A percentile compares a stretch with the other conserved stretches of the same genome.
Evolutionary conservation across 2,329 filamentous ascomycete genomes (phyloP).

Genomic region (Talaromyces sp.): DNA sequence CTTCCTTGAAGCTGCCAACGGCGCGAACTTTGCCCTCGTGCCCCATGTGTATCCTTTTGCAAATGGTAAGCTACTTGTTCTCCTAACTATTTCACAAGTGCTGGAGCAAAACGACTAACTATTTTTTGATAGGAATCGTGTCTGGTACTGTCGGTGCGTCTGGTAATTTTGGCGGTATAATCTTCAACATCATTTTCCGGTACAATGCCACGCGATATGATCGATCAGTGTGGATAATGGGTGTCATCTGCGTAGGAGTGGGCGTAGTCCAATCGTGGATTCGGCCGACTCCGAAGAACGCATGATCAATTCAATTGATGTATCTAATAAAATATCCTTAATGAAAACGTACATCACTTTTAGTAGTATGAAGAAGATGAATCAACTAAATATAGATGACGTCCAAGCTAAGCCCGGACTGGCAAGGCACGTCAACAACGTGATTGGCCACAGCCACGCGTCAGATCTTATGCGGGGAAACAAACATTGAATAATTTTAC

Average conservation of each 20-base stretch:
- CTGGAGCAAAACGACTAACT: not conserved
- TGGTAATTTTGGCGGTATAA: slow-evolving; percentile 78
- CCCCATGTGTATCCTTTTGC: slow-evolving; percentile 79
- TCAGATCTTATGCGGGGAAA: not conserved
- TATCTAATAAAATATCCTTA: not conserved
- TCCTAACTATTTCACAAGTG: slow-evolving; percentile 1
- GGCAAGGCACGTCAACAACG: not conserved
- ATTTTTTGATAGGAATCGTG: slow-evolving; percentile 46
- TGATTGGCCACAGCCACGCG: not conserved
- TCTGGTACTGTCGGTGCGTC: slow-evolving; percentile 72
- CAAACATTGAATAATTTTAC: not conserved
- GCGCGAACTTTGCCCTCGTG: slow-evolving; percentile 78
- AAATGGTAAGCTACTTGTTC: slow-evolving; percentile 54
- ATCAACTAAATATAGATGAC: not conserved
- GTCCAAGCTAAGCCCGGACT: not conserved
- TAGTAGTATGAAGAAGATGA: not conserved
- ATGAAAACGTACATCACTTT: not conserved
- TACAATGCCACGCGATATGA: slow-evolving; percentile 66
- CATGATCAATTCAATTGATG: not conserved
- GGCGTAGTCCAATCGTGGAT: slow-evolving; percentile 64
- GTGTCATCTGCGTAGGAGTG: slow-evolving; percentile 64
- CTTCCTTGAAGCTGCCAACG: slow-evolving; percentile 80
- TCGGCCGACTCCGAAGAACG: slow-evolving; percentile 45
- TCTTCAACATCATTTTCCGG: slow-evolving; percentile 79
- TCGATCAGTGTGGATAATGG: slow-evolving; percentile 75